Conservation (phyloP, 2,329 filamentous ascomycete genomes). For the Claviceps cyperi region DNA sequence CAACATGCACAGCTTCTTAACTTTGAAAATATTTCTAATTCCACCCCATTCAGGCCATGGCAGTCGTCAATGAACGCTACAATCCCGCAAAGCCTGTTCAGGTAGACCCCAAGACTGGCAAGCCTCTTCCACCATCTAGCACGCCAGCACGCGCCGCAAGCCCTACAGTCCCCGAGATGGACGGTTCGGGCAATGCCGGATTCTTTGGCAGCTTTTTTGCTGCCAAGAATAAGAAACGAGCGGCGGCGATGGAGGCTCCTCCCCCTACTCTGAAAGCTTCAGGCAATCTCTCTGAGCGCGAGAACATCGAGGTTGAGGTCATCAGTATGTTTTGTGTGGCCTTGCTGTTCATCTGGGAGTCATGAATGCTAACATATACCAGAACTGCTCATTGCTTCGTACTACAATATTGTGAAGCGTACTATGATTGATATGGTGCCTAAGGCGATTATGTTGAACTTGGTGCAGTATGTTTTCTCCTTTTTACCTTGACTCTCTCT, state of each 20-base stretch:
- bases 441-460: slow-evolving; percentile 95
- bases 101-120: slow-evolving; percentile 96
- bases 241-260: slow-evolving; percentile 96
- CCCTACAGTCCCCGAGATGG: slow-evolving; percentile 47
- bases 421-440: slow-evolving; percentile 99
- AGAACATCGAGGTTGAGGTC: slow-evolving; percentile 91
- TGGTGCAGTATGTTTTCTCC: slow-evolving; percentile 63
- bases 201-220: slow-evolving; percentile 99
- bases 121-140: slow-evolving; percentile 58
- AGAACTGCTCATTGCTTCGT: slow-evolving; percentile 92
- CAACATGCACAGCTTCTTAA: no score
- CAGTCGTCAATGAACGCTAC: slow-evolving; percentile 89
- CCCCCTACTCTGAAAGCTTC: slow-evolving; percentile 88
- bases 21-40: no score
- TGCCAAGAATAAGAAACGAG: slow-evolving; percentile 99
- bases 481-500: no score
- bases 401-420: slow-evolving; percentile 94
- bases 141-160: slow-evolving; percentile 61
- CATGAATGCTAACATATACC: not conserved
- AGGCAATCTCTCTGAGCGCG: slow-evolving; percentile 83
- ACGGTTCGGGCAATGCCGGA: slow-evolving; percentile 46
- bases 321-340: slow-evolving; percentile 55
- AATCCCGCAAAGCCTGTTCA: slow-evolving; percentile 72
- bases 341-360: not conserved
- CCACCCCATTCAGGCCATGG: slow-evolving; percentile 55